Percentiles rank a stretch among this genome's conserved stretches.
Evolutionary conservation across 2,329 filamentous ascomycete genomes (phyloP).

Genomic region (Claviceps lovelessii): DNA sequence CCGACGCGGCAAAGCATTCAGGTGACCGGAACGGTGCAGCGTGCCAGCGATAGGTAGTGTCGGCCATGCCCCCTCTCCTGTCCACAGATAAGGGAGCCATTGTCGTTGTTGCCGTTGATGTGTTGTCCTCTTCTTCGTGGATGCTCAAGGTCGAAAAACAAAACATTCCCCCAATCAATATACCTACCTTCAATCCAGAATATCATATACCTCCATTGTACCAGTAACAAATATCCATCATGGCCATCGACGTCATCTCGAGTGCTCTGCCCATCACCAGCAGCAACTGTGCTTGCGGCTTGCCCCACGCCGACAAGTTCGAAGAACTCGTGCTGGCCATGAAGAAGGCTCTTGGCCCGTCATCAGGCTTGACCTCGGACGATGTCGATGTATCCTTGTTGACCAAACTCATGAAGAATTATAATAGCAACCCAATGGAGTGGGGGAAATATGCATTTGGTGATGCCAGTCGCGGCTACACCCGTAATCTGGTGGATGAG

Average conservation of each 20-base stretch:
- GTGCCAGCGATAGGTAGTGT: constrained; percentile 6
- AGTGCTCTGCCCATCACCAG: constrained; percentile 10
- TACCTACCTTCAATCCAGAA: background rate
- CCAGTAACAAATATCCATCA: constrained; percentile 10
- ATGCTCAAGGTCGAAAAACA: background rate
- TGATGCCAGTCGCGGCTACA: constrained; percentile 60
- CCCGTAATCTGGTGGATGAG: constrained; percentile 77
- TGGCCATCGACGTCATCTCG: constrained; percentile 22
- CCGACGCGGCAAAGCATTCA: constrained; percentile 12
- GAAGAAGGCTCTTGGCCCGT: constrained; percentile 60
- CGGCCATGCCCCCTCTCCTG: background rate
- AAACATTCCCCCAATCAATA: background rate
- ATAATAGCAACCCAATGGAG: constrained; percentile 51
- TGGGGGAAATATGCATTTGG: constrained; percentile 65
- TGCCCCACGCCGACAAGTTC: constrained; percentile 35
- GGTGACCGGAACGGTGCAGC: constrained; percentile 10
- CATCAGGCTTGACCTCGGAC: constrained; percentile 66
- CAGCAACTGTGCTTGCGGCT: constrained; percentile 11
- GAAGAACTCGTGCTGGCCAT: constrained; percentile 59
- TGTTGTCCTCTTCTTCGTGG: constrained; percentile 11
- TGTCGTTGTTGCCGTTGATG: constrained; percentile 7
- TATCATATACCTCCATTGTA: background rate
- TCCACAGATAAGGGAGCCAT: constrained; percentile 3
- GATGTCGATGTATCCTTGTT: constrained; percentile 66
- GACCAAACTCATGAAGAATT: constrained; percentile 57